phyloP scores from a whole-genome alignment of 1,284 basidiomycete genomes.

The Marasmius oreades region DNA sequence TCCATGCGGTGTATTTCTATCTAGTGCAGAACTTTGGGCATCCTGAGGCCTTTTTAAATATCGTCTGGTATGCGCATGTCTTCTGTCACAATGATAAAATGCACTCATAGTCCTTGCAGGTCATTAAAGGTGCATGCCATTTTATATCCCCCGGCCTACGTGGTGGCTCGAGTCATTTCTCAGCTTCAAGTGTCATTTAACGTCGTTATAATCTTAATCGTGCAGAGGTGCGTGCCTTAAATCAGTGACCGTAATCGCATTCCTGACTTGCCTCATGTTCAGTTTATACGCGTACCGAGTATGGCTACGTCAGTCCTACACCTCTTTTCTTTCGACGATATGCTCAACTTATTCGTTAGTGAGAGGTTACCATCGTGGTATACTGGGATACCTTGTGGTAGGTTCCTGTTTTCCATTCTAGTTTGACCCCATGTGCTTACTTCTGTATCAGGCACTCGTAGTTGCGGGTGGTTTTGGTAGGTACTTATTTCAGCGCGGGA shows the following conservation, averaged over 20 bases:
- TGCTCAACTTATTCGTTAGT: constrained; percentile 22
- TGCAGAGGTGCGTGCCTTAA: constrained; percentile 30
- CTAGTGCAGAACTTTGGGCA: constrained; percentile 33
- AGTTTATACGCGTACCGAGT: constrained; percentile 35
- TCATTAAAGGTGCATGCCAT: constrained; percentile 31
- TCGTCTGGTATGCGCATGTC: constrained; percentile 25
- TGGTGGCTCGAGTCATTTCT: background rate
- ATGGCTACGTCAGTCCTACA: constrained; percentile 36
- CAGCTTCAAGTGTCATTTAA: constrained; percentile 12
- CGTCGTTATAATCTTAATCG: constrained; percentile 36
- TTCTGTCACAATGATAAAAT: background rate
- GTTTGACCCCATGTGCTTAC: background rate
- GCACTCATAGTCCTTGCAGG: constrained; percentile 21
- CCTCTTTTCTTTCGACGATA: background rate
- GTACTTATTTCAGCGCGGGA: too few relatives aligned
- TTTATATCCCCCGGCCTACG: background rate
- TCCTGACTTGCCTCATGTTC: too few relatives aligned
- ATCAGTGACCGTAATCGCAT: background rate
- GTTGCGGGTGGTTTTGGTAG: constrained; percentile 31
- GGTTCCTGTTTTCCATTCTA: constrained; percentile 10
- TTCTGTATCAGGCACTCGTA: constrained; percentile 4
- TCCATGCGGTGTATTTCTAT: constrained; percentile 38
- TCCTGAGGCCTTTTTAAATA: constrained; percentile 18
- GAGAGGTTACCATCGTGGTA: constrained; percentile 36
- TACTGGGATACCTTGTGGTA: constrained; percentile 37